Percentiles rank a stretch among this genome's conserved stretches.
Evolutionary conservation across 371 early-diverging fungal genomes (phyloP).

Genomic region (Capniomyces stellatus): DNA sequence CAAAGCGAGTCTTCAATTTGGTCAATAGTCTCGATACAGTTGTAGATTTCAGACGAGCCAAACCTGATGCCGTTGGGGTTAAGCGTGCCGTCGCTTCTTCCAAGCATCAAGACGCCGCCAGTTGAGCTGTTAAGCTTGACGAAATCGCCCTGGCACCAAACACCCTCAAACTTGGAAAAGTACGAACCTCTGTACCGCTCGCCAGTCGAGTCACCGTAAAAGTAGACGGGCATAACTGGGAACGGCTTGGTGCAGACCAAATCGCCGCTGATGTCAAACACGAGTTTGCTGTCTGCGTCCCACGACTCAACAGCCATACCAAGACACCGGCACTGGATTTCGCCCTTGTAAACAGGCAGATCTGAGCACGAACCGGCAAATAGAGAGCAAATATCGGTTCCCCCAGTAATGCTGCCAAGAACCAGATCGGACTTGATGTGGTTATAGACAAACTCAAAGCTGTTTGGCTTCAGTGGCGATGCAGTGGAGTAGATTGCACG

Average conservation of each 20-base stretch:
- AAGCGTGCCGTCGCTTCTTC: conserved; percentile 83
- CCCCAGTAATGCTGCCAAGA: conserved; percentile 87
- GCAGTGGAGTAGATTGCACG: conserved; percentile 83
- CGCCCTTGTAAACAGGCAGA: conserved; percentile 82
- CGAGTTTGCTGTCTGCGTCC: conserved; percentile 37
- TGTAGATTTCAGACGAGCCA: conserved; percentile 90
- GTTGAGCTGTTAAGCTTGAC: conserved; percentile 68
- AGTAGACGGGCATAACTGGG: conserved; percentile 94
- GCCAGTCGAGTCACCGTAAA: conserved; percentile 60
- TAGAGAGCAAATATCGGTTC: conserved; percentile 90
- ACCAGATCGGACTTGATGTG: conserved; percentile 64
- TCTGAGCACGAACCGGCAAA: conserved; percentile 80
- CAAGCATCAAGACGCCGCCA: conserved; percentile 87
- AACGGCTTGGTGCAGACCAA: conserved; percentile 82
- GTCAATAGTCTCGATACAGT: conserved; percentile 44
- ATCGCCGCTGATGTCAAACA: conserved; percentile 64
- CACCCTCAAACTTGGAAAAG: conserved; percentile 56
- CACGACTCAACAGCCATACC: conserved; percentile 92
- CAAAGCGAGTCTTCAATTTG: conserved; percentile 53
- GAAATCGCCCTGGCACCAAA: conserved; percentile 96
- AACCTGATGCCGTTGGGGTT: conserved; percentile 92
- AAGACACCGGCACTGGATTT: conserved; percentile 78
- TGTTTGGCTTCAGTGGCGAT: conserved; percentile 79
- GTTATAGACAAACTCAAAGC: conserved; percentile 74
- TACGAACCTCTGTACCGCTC: conserved; percentile 72